These are phyloP conservation scores for Yarrowia divulgata DNA, from an alignment of 805 yeast species.

Conservation along the genomic window DNA sequence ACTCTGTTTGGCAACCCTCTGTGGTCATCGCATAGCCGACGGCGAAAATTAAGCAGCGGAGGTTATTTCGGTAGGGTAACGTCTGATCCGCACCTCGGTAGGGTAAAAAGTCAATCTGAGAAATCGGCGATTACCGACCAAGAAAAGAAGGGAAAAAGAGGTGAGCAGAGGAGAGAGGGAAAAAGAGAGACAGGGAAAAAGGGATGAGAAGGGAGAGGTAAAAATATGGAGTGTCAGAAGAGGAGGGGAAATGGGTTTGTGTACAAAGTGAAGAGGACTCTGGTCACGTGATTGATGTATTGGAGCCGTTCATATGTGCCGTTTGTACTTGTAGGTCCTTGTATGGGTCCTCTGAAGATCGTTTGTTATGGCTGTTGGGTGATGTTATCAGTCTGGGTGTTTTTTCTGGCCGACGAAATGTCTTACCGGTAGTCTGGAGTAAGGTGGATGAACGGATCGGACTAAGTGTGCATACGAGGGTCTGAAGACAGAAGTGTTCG, in stretches of 20 bases:
- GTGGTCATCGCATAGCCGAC: slow-evolving; percentile 38
- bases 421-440: too few species aligned
- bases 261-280: too few species aligned
- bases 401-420: too few species aligned
- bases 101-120: slow-evolving; percentile 29
- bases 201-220: not conserved
- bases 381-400: too few species aligned
- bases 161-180: not conserved
- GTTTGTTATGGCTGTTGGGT: too few species aligned
- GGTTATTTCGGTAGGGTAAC: slow-evolving; percentile 19
- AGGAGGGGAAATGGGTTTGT: not conserved
- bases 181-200: not conserved
- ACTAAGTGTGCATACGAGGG: too few species aligned
- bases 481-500: too few species aligned
- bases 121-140: slow-evolving; percentile 22
- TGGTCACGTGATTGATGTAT: too few species aligned
- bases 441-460: too few species aligned
- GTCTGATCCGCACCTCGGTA: slow-evolving; percentile 9
- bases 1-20: slow-evolving; percentile 30
- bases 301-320: too few species aligned
- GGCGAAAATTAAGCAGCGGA: slow-evolving; percentile 19
- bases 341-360: too few species aligned
- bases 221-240: not conserved
- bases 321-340: too few species aligned
- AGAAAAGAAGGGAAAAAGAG: not conserved